Evolutionary conservation across 83 land plant species (phyloP), one percentile per base, ranked within the genome.

Genomic region (Larix sibirica): DNA sequence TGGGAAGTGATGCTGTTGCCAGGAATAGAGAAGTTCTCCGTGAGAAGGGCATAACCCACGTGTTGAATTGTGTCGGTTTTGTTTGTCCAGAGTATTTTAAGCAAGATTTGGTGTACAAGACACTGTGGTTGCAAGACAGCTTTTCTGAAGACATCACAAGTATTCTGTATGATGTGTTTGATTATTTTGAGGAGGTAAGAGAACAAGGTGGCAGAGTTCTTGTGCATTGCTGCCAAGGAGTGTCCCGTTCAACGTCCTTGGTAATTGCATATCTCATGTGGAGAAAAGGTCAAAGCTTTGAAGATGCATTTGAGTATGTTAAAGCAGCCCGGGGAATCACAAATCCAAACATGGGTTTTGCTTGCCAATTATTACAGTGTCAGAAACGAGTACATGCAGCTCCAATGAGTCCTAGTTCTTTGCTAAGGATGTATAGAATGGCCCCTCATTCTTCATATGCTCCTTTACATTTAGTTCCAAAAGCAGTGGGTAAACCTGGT

Each of bases 221-320:
- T 23, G 97, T 95, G 21, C 97, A 95, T 42, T 95, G 97, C 56
- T 92, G 94, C 76, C 92, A 95, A 79, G 97, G 97, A 3, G 95
- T 95, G 33, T 95, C 97, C 12, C 83, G 97, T 20, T 95, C 97
- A 5, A 91, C 94, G 1, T 91, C 95, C 16, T 83, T 95, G 84
- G 97, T 93, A 9, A 95, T 95, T 77, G 97, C 95, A 1, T 95
- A 95, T 83, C 88, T 92, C 24, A 95, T 95, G 95, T 95, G 97
- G 97, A 86, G 91, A 81, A 88, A 95, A 31, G 93, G 94, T 23
- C 93, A 88, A 83, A 95, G 92, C 86, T 95, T 95, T 82, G 95
- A 95, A 14, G 97, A 93, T 66, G 97, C 97, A 10, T 95, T 95
- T 82, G 90, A 95, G 80, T 87, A 83, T 86, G 97, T 95, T 9